Conservation (phyloP, 768 basidiomycete species). For the Rickenella mellea region DNA sequence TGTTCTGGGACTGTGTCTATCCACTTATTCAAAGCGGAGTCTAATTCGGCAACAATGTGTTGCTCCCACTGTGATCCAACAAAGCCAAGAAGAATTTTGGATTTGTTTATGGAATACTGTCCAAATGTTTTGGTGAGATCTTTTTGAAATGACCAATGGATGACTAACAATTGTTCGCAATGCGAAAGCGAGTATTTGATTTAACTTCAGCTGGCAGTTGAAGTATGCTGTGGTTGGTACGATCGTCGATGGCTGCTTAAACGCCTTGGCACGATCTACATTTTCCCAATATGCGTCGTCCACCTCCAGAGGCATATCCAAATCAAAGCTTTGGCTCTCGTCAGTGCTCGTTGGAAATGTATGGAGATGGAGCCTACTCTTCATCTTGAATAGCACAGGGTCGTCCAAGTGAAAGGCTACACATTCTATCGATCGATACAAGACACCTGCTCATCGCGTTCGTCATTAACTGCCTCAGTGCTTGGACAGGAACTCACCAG, state of each 20-base stretch:
- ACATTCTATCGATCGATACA: slow-evolving; percentile 34
- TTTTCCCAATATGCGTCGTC: slow-evolving; percentile 76
- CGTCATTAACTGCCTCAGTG: neutral
- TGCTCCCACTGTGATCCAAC: slow-evolving; percentile 50
- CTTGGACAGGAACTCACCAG: slow-evolving; percentile 28
- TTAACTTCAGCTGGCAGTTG: slow-evolving; percentile 43
- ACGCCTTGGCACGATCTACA: slow-evolving; percentile 43
- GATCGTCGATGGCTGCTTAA: slow-evolving; percentile 53
- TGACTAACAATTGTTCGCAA: slow-evolving; percentile 47
- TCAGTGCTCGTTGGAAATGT: slow-evolving; percentile 18
- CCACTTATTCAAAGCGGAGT: slow-evolving; percentile 67
- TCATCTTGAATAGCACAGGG: slow-evolving; percentile 68
- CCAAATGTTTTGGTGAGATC: slow-evolving; percentile 6
- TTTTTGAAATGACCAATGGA: slow-evolving; percentile 1
- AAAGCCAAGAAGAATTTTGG: slow-evolving; percentile 41
- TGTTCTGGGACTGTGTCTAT: slow-evolving; percentile 56
- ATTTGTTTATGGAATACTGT: slow-evolving; percentile 67
- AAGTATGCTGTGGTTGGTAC: slow-evolving; percentile 50
- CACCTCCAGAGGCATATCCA: slow-evolving; percentile 64
- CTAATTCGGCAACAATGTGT: slow-evolving; percentile 58
- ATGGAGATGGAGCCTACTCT: slow-evolving; percentile 38
- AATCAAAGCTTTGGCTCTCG: slow-evolving; percentile 46
- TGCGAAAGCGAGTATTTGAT: slow-evolving; percentile 50
- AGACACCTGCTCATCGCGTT: slow-evolving; percentile 30
- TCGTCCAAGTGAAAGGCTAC: slow-evolving; percentile 50